These are phyloP conservation scores for Botrytis galanthina DNA, from an alignment of 2,329 filamentous ascomycete genomes.

Conservation along the genomic window DNA sequence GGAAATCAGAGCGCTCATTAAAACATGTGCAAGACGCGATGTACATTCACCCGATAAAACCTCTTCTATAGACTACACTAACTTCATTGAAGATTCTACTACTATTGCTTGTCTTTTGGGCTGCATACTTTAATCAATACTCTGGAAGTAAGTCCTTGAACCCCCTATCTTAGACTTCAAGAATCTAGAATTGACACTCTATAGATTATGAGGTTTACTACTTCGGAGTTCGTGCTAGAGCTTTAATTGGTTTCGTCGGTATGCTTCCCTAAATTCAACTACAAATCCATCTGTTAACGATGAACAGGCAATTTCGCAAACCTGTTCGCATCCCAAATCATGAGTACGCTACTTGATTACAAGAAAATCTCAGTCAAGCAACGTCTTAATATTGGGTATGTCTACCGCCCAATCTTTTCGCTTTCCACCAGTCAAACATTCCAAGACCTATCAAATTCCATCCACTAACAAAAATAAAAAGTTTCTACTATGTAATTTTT, in stretches of 20 bases:
- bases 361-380: constrained; percentile 5
- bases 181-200: not conserved
- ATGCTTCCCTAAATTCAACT: not conserved
- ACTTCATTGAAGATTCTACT: not conserved
- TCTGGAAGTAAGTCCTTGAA: not conserved
- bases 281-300: no score
- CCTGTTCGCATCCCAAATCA: not conserved
- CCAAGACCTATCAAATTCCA: not conserved
- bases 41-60: not conserved
- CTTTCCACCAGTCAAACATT: not conserved
- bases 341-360: constrained; percentile 12
- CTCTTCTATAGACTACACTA: not conserved
- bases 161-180: not conserved
- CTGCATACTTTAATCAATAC: constrained; percentile 8
- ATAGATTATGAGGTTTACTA: constrained; percentile 8
- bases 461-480: constrained; percentile 18
- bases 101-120: constrained; percentile 6
- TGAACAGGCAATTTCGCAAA: not conserved
- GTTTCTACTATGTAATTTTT: constrained; percentile 56
- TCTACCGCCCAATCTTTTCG: not conserved
- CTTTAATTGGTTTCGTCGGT: constrained; percentile 1
- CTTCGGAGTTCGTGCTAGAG: constrained; percentile 6
- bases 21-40: constrained; percentile 3
- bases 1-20: not conserved
- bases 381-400: constrained; percentile 9